Base-by-base conservation (phyloP, 1,284 basidiomycete species). In the Mycosarcoma maydis region DNA sequence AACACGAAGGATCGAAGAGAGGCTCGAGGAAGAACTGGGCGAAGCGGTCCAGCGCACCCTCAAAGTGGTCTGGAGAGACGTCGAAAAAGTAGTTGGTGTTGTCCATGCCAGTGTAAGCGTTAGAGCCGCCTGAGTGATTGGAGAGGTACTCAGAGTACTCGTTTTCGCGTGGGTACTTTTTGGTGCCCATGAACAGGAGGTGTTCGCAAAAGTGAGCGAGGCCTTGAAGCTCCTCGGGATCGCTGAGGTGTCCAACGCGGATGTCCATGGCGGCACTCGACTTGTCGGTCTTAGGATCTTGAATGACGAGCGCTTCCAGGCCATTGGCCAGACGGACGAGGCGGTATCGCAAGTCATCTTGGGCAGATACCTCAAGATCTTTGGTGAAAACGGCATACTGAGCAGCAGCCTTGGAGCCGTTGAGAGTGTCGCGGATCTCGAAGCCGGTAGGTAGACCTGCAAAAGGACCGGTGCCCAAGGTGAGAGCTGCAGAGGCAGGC, bases 11-110 rank as follows among this genome's bases (percentile, higher is more conserved):
- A 11, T 91, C 85, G 80, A 99, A 98, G 47, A 96, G 86, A 0
- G 96, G 96, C 34, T 89, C 90, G 74, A 92, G 90, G 84, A 99
- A 98, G 85, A 98, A 98, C 3, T 89, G 90, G 0, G 94, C 87
- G 82, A 98, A 98, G 26, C 94, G 90, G 73, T 92, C 88, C 9
- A 99, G 86, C 1, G 95, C 94, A 37, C 90, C 90, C 4, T 87
- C 83, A 5, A 98, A 87, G 22, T 91, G 90, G n/a, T 88, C 84
- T 2, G 92, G 90, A n/a, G 90, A 88, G 37, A 98, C 92, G 76
- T 88, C 92, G 83, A 98, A 98, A 83, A 83, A 90, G 81, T 93
- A 96, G 83, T 94, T 96, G 29, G 96, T 98, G 82, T 95, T 92
- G 20, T 90, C 89, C 54, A 94, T 90, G 3, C 91, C 89, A 0